Evolutionary conservation across 1,284 basidiomycete genomes (phyloP).

Genomic region (Rhizopogon parksii): DNA sequence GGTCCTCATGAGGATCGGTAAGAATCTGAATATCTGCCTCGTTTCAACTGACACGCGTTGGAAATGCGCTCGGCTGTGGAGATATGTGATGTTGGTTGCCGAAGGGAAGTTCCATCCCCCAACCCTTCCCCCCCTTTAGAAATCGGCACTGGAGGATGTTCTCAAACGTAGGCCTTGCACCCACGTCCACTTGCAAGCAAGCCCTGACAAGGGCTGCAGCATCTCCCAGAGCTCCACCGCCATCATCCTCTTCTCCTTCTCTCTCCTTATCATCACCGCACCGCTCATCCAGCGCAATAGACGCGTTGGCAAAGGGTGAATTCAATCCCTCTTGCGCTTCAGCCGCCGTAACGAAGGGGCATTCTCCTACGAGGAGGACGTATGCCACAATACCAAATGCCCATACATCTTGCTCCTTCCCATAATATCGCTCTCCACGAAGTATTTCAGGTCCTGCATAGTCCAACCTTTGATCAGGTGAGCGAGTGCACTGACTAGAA

Average conservation of each 20-base stretch:
- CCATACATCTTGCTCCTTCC: conserved; percentile 98
- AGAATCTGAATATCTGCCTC: conserved; percentile 4
- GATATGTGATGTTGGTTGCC: conserved; percentile 19
- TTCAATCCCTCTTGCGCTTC: conserved; percentile 76
- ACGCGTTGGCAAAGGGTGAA: conserved; percentile 67
- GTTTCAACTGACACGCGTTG: conserved; percentile 22
- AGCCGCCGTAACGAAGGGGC: conserved; percentile 83
- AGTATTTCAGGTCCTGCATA: conserved; percentile 97
- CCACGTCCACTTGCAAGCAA: conserved; percentile 71
- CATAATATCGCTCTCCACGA: conserved; percentile 88
- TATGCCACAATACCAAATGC: conserved; percentile 97
- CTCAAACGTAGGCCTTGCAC: conserved; percentile 75
- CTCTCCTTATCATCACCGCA: conserved; percentile 63
- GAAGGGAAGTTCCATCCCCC: conserved; percentile 38
- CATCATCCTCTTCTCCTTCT: conserved; percentile 69
- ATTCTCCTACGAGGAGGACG: conserved; percentile 92
- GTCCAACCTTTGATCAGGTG: conserved; percentile 63
- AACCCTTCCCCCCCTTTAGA: conserved; percentile 62
- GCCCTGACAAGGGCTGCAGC: conserved; percentile 74
- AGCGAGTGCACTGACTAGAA: conserved; percentile 14
- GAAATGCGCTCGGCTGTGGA: conserved; percentile 28
- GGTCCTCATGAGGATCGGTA: conserved; percentile 25
- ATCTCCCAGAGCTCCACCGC: conserved; percentile 75
- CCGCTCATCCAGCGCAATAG: conserved; percentile 69
- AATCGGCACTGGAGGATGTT: conserved; percentile 73